Conservation (phyloP, 495 filamentous ascomycete genomes). For the Thermochaetoides thermophila region DNA sequence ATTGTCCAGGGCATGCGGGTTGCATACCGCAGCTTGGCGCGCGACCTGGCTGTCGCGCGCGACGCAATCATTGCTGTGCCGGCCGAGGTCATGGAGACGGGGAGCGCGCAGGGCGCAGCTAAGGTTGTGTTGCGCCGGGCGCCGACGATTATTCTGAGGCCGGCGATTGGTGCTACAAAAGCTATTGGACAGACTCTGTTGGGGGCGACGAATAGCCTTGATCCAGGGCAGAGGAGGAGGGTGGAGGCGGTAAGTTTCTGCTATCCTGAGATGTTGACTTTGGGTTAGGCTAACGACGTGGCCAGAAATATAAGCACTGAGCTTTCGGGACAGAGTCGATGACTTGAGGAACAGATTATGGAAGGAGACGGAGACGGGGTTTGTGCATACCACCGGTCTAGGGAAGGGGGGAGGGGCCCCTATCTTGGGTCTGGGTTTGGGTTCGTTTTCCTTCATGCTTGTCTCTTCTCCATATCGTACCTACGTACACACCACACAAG, state of each 20-base stretch:
- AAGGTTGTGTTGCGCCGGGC: constrained; percentile 66
- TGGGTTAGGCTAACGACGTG: constrained; percentile 1
- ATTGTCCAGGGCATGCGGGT: constrained; percentile 74
- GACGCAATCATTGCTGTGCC: constrained; percentile 94
- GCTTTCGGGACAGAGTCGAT: too few species aligned
- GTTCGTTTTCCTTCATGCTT: too few species aligned
- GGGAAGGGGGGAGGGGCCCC: too few species aligned
- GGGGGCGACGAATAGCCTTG: constrained; percentile 86
- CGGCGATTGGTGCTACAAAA: constrained; percentile 79
- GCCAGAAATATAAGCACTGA: constrained; percentile 15
- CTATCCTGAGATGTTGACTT: not conserved
- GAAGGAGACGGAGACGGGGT: too few species aligned
- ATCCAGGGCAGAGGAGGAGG: constrained; percentile 65
- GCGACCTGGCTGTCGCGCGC: constrained; percentile 67
- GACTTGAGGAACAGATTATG: too few species aligned
- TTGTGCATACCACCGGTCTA: too few species aligned
- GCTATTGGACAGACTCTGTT: constrained; percentile 79
- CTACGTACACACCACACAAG: too few species aligned
- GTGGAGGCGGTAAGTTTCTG: constrained; percentile 66
- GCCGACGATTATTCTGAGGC: constrained; percentile 80
- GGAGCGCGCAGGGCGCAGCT: constrained; percentile 67
- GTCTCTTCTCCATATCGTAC: too few species aligned
- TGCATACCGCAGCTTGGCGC: constrained; percentile 65
- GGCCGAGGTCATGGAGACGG: constrained; percentile 75
- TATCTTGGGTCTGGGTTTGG: too few species aligned